A percentile compares a stretch with the other conserved stretches of the same genome.
Evolutionary conservation across 2,329 filamentous ascomycete genomes (phyloP).

Genomic region (Mariannaea elegans): DNA sequence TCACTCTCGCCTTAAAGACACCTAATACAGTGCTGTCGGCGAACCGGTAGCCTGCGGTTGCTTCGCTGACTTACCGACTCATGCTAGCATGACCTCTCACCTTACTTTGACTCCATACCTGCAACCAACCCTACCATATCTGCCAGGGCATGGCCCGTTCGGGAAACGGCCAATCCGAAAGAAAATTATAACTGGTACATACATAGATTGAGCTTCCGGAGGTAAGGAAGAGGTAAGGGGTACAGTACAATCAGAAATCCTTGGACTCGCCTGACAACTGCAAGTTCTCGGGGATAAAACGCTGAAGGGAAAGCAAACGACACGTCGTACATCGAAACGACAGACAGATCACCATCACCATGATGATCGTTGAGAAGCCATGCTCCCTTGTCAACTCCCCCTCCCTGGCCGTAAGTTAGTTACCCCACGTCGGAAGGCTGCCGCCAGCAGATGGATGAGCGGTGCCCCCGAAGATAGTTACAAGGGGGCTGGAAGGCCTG

Average conservation of each 20-base stretch:
- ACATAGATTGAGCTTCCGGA: not conserved
- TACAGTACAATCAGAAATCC: not conserved
- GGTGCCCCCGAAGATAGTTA: no score
- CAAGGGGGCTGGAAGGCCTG: not conserved
- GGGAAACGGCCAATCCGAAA: not conserved
- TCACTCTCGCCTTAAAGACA: not conserved
- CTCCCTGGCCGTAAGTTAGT: not conserved
- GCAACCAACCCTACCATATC: slow-evolving; percentile 9
- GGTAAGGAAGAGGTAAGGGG: not conserved
- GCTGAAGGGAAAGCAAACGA: not conserved
- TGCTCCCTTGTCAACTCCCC: not conserved
- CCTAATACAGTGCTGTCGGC: not conserved
- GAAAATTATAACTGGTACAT: not conserved
- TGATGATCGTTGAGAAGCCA: not conserved
- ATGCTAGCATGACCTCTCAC: slow-evolving; percentile 11
- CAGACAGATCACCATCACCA: slow-evolving; percentile 11
- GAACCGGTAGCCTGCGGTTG: not conserved
- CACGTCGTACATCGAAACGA: not conserved
- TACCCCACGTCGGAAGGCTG: slow-evolving; percentile 17
- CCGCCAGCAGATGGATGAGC: not conserved
- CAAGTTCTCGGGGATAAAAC: not conserved
- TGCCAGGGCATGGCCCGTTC: slow-evolving; percentile 7
- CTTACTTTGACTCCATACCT: slow-evolving; percentile 7
- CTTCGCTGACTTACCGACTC: slow-evolving; percentile 4
- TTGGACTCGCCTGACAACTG: not conserved